Conservation (phyloP, 2,329 filamentous ascomycete genomes). For the Aspergillus costaricaensis region DNA sequence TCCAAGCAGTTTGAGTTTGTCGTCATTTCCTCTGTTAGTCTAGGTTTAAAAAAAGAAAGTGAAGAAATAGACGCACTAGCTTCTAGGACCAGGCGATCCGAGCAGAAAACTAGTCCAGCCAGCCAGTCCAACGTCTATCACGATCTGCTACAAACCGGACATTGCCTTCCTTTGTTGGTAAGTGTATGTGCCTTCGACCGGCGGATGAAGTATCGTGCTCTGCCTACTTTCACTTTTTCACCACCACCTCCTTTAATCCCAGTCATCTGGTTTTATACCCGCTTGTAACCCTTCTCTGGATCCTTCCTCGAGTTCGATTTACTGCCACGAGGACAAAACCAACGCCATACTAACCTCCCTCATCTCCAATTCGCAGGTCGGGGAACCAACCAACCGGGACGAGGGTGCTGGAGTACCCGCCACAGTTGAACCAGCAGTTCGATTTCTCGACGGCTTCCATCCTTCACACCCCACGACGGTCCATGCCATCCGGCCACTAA, state of each 20-base stretch:
- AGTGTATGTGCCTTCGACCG: neutral
- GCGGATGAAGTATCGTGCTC: neutral
- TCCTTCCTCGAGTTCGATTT: neutral
- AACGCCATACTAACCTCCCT: neutral
- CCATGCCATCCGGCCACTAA: slow-evolving; percentile 5
- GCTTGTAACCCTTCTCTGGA: neutral
- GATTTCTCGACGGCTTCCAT: neutral
- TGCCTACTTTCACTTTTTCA: neutral
- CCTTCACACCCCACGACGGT: slow-evolving; percentile 1
- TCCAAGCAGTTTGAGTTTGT: neutral
- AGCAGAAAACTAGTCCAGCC: neutral
- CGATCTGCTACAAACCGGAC: slow-evolving; percentile 2
- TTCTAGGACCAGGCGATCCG: neutral
- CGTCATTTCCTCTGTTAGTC: slow-evolving; percentile 1
- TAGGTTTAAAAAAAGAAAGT: neutral
- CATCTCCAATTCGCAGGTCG: neutral
- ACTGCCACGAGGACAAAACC: too few relatives aligned
- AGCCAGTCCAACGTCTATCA: slow-evolving; percentile 2
- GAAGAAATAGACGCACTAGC: neutral
- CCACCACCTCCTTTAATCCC: slow-evolving; percentile 1
- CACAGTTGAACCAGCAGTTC: slow-evolving; percentile 8
- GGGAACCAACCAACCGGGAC: slow-evolving; percentile 3
- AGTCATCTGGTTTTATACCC: neutral
- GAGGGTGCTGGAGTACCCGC: slow-evolving; percentile 3
- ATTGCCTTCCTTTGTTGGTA: slow-evolving; percentile 5